Evolutionary conservation across 306 rosid species (phyloP), one percentile per base, ranked within the genome.

Genomic region (Rosa chinensis): DNA sequence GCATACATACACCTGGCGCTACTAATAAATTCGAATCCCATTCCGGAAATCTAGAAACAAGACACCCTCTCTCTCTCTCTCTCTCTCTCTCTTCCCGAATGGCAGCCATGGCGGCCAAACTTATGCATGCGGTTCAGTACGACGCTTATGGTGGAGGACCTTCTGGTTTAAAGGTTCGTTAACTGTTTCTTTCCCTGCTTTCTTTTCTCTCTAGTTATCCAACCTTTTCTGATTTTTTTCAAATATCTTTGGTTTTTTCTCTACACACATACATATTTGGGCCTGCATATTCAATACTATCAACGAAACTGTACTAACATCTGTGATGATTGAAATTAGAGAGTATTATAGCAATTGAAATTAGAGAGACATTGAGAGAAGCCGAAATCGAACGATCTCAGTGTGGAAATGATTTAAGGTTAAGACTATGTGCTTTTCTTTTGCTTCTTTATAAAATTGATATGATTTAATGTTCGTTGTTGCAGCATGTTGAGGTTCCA

Each of bases 71-170:
- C 25, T 25, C 20, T 12, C 21, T 64, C 55, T 45, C 70, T 5
- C 7, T 69, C 28, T 67, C 55, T 39, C 25, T 25, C 18, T 66
- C 52, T 66, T 43, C 43, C 32, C 35, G 16, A 67, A 78, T 12
- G 62, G 75, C 71, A 66, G 35, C 73, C 40, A 89, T 84, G 95
- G 88, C 82, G 12, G 76, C 45, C 7, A 77, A 58, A 64, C 88
- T 84, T 42, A 90, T 94, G 96, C 88, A 72, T 53, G 98, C 94
- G 11, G 81, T 94, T 84, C 92, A 79, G 56, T 94, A 88, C 76
- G 47, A 53, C 47, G 1, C 85, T 75, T 92, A 92, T 20, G 92
- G 94, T 13, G 91, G 92, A 55, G 98, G 98, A 68, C 75, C 91
- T n/a, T 5, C 88, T 40, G 89, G 62, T 43, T 76, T 94, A 25